Evolutionary conservation across 2,329 filamentous ascomycete genomes (phyloP), one percentile per base, ranked within the genome.

Genomic region (Talaromyces sp.): DNA sequence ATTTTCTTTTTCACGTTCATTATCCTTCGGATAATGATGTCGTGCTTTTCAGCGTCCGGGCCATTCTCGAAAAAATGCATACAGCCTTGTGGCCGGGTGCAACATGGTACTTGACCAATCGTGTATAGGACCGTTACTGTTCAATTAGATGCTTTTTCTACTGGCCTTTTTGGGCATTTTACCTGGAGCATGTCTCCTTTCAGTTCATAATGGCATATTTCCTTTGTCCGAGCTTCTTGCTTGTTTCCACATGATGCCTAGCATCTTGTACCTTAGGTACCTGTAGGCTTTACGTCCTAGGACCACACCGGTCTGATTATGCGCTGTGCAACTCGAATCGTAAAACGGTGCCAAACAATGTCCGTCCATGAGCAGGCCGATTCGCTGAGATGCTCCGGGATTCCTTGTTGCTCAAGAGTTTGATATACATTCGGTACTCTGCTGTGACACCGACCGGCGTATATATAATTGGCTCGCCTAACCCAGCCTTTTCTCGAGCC

Each of bases 121-220:
- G 65, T 76, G 73, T 76, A 76, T 75, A 76, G 73, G 68, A 61
- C 43, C 51, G 7, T 35, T 50, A 69, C 67, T 64, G 73, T 71
- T 69, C 70, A 70, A 69, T 68, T 69, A 67, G 67, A 70, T 69
- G 64, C 65, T 71, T 71, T 66, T 64, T 66, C 63, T 63, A 63
- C 67, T 21, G 35, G 35, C 38, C 43, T 54, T 38, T 58, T 31
- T 31, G 24, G 38, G 26, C 55, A 46, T 55, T 50, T 54, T 41
- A 54, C 21, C 19, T 35, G 32, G 35, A 21, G 49, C 43, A 17
- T 56, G 55, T 10, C 50, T 52, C 24, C 26, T 27, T 31, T 29
- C 51, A 58, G 51, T 54, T 58, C 31, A 51, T 56, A 57, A 61
- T 58, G 57, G 55, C 54, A 61, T 24, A 24, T 61, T 58, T 56